Evolutionary conservation across 257 asterid genomes (phyloP), one percentile per base, ranked within the genome.

Genomic region (Solanum peruvianum): DNA sequence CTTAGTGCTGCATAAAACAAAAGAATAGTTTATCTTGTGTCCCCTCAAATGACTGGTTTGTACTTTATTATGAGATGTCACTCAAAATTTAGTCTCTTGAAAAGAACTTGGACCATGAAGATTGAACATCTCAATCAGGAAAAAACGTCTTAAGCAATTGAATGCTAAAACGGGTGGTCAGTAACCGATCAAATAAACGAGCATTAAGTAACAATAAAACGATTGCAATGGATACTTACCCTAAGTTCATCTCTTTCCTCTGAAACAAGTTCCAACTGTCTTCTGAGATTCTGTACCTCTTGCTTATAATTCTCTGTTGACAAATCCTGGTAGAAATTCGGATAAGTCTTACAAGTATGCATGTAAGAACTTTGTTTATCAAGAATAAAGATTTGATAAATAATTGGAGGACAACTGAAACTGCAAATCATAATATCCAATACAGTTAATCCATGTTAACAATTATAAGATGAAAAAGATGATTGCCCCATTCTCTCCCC

Each of bases 231-330:
- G 67, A 84, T 69, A 76, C 95, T 83, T 86, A 95, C 99, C 99
- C 93, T 92, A 86, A 95, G 91, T 72, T 91, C 93, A 88, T 97
- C 97, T 88, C 98, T 95, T 91, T 96, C 99, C 88, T 95, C 94
- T 3, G 71, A 90, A 62, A 94, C 89, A 82, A 90, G 86, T 87
- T 93, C 89, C 76, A 97, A 88, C 90, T 95, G 97, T 75, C 89
- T 92, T 13, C 60, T 96, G 82, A 97, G 93, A 90, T 89, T 92
- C 90, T 94, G 90, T 29, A 91, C 88, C 93, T 97, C 98, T 91
- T 88, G 93, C 87, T 87, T 93, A 91, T 70, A 45, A 89, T 89
- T 93, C 87, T 93, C 96, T 89, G 83, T 60, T 23, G 96, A 91
- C 83, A 64, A 80, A 75, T 91, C 97, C 99, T 97, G 93, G 25